phyloP scores from a whole-genome alignment of 1,284 basidiomycete species.

The Apiotrichum mycotoxinovorans region DNA sequence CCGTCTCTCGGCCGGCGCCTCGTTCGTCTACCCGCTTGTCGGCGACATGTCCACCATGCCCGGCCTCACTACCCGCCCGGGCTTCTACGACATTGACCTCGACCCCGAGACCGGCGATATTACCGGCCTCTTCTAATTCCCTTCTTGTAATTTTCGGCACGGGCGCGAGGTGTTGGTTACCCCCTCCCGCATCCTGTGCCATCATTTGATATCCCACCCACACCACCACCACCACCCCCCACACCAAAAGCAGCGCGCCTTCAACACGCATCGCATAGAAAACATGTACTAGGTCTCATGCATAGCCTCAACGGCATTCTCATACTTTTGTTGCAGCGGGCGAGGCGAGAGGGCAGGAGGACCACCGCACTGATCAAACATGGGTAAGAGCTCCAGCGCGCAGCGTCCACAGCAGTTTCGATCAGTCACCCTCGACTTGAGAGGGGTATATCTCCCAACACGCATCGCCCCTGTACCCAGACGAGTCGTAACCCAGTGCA shows the following conservation, averaged over 20 bases:
- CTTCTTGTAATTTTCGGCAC: neutral
- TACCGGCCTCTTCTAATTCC: conserved; percentile 46
- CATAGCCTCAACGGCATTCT: neutral
- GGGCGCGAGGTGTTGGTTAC: neutral
- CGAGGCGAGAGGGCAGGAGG: too few species aligned
- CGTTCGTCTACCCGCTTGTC: conserved; percentile 91
- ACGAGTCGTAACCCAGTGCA: too few species aligned
- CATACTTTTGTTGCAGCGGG: too few species aligned
- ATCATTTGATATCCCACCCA: too few species aligned
- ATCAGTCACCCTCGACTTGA: too few species aligned
- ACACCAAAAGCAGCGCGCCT: neutral
- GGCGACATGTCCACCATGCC: conserved; percentile 99
- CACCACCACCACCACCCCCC: too few species aligned
- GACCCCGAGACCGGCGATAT: conserved; percentile 50
- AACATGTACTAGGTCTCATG: neutral
- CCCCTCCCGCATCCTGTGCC: too few species aligned
- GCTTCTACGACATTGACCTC: conserved; percentile 55
- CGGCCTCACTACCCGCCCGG: conserved; percentile 87
- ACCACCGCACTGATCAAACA: too few species aligned
- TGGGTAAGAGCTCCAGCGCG: too few species aligned
- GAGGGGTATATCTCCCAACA: too few species aligned
- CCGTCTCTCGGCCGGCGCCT: conserved; percentile 85
- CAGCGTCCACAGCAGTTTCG: too few species aligned
- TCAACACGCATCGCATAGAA: neutral
- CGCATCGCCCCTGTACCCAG: too few species aligned